Percentiles rank a stretch among this genome's conserved stretches.
These are phyloP conservation scores for Cladophialophora carrionii DNA, from an alignment of 2,329 filamentous ascomycete genomes.

Conservation along the genomic window DNA sequence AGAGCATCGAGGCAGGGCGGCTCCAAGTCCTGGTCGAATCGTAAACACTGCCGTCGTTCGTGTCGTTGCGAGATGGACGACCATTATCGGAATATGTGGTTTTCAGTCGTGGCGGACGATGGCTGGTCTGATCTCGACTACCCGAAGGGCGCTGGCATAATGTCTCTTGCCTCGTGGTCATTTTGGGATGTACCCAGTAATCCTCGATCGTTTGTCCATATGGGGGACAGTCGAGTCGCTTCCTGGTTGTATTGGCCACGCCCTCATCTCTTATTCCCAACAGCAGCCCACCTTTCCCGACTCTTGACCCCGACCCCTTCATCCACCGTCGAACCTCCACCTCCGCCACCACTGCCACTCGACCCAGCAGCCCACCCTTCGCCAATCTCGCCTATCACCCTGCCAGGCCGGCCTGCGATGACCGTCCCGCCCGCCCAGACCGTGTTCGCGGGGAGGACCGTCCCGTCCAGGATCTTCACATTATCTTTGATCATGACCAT, in stretches of 20 bases:
- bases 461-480: slow-evolving; percentile 80
- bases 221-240: background rate
- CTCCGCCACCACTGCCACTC: slow-evolving; percentile 3
- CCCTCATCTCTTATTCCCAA: slow-evolving; percentile 37
- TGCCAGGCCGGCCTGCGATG: slow-evolving; percentile 79
- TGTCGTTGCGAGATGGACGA: background rate
- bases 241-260: background rate
- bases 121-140: background rate
- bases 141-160: background rate
- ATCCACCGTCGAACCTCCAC: slow-evolving; percentile 31
- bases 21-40: background rate
- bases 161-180: background rate
- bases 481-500: slow-evolving; percentile 94
- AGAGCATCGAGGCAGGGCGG: background rate
- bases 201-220: background rate
- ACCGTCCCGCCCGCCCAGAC: slow-evolving; percentile 90
- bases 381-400: slow-evolving; percentile 76
- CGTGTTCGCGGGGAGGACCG: slow-evolving; percentile 83
- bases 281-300: slow-evolving; percentile 37
- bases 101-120: background rate
- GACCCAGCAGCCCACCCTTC: slow-evolving; percentile 49
- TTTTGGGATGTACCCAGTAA: background rate
- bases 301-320: slow-evolving; percentile 36
- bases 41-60: background rate
- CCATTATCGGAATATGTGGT: background rate